Evolutionary conservation across 768 basidiomycete genomes (phyloP).

Genomic region (Podaxis sp.): DNA sequence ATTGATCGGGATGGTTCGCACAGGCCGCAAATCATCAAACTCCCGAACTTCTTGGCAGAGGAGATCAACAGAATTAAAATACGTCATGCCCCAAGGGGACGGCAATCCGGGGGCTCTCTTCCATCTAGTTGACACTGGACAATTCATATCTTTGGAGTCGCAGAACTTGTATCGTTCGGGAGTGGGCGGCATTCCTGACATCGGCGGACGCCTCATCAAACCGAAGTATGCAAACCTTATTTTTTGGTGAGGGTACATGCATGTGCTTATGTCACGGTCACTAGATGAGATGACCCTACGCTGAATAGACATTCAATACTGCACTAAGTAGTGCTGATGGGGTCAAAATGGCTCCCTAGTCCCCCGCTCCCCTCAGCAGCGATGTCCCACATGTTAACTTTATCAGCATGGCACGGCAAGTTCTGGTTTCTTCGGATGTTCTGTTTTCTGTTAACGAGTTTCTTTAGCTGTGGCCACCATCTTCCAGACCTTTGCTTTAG

Average conservation of each 20-base stretch:
- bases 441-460: neutral
- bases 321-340: neutral
- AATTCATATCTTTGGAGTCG: neutral
- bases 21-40: neutral
- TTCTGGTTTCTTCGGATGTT: neutral
- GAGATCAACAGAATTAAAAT: neutral
- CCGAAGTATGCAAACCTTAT: slow-evolving; percentile 2
- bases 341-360: neutral
- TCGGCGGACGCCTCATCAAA: neutral
- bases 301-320: slow-evolving; percentile 6
- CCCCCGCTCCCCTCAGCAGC: neutral
- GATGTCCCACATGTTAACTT: neutral
- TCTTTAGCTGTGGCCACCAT: neutral
- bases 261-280: neutral
- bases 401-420: neutral
- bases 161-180: neutral
- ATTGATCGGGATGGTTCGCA: neutral
- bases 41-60: neutral
- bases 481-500: slow-evolving; percentile 1
- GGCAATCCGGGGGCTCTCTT: neutral
- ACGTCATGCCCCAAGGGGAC: neutral
- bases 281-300: slow-evolving; percentile 3
- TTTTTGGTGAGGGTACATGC: neutral
- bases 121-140: neutral
- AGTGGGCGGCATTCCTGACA: neutral